Conservation (phyloP, 768 basidiomycete species). For the Fibroporia radiculosa region DNA sequence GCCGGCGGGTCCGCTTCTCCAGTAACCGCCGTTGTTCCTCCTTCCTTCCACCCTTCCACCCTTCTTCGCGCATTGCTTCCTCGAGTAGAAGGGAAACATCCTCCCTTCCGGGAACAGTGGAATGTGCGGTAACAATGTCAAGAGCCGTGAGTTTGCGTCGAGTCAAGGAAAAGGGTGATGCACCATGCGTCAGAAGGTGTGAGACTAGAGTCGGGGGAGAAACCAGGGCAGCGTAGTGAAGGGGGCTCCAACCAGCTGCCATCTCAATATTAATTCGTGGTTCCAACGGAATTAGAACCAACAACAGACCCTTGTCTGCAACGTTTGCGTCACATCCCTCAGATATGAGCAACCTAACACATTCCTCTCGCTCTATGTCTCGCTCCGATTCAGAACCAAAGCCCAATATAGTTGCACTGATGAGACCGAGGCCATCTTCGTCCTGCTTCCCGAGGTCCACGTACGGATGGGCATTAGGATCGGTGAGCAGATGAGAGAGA, state of each 20-base stretch:
- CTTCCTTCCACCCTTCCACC: slow-evolving; percentile 75
- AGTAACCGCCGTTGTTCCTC: slow-evolving; percentile 54
- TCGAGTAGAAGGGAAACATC: slow-evolving; percentile 83
- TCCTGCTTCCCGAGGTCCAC: slow-evolving; percentile 68
- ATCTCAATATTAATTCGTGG: background rate
- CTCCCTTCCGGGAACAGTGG: slow-evolving; percentile 71
- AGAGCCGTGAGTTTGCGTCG: slow-evolving; percentile 76
- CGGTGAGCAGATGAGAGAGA: slow-evolving; percentile 63
- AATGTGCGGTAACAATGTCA: slow-evolving; percentile 84
- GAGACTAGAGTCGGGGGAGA: slow-evolving; percentile 89
- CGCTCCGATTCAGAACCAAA: slow-evolving; percentile 77
- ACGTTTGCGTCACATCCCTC: slow-evolving; percentile 63
- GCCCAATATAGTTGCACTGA: slow-evolving; percentile 73
- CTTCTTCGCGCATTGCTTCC: slow-evolving; percentile 81
- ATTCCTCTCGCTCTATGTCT: slow-evolving; percentile 87
- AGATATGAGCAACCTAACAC: slow-evolving; percentile 68
- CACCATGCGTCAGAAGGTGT: slow-evolving; percentile 87
- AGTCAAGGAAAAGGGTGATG: slow-evolving; percentile 74
- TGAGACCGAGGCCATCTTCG: slow-evolving; percentile 78
- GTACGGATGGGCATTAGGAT: slow-evolving; percentile 55
- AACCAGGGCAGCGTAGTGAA: slow-evolving; percentile 86
- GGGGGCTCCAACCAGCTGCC: slow-evolving; percentile 88
- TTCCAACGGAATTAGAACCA: background rate
- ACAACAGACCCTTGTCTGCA: slow-evolving; percentile 55
- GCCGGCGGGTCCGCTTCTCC: slow-evolving; percentile 51